Base-by-base conservation (phyloP, 1,284 basidiomycete species). In the Apiotrichum mycotoxinovorans region DNA sequence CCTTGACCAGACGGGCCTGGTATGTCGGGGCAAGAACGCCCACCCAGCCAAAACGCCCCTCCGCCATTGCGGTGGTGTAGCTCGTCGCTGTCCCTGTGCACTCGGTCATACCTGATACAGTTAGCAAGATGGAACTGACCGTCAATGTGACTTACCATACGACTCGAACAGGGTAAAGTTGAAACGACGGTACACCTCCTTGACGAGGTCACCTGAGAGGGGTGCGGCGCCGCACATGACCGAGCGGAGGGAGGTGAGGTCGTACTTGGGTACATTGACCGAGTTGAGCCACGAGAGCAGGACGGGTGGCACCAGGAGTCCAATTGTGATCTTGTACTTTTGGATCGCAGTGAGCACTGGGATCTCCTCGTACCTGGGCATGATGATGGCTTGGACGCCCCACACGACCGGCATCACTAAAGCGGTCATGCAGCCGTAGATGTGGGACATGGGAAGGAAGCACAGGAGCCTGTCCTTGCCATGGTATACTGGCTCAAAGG, bases 221-320 rank as follows among this genome's bases (percentile, higher is more conserved):
- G 91, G 91, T 2, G 93, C 93, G 0, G 91, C 93, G 9, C 89
- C 91, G 1, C 84, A 88, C 63, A 85, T 80, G 48, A 92, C 67
- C 10, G 82, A 74, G 23, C 79, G 75, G 12, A 95, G 70, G 1
- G 82, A 82, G 4, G 80, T 82, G 48, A 93, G 60, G 66, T 92
- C 81, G 72, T 87, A 87, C 71, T 87, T 82, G 46, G 84, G 81
- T 1, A 88, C 81, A 17, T 83, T 84, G 80, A 75, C 71, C 43
- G 76, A 75, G 57, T 79, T 61, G 26, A 75, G 59, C 45, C 78
- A 60, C 17, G 66, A 64, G 34, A 95, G 84, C 4, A 92, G 78
- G 46, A 96, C 85, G 0, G 92, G 92, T 0, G 93, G 92, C 0
- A 94, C 92, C 41, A 94, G 80, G 8, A 91, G 77, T 0, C 81